A percentile compares a stretch with the other conserved stretches of the same genome.
Evolutionary conservation across 495 filamentous ascomycete genomes (phyloP).

Genomic region (Xylaria scruposa): DNA sequence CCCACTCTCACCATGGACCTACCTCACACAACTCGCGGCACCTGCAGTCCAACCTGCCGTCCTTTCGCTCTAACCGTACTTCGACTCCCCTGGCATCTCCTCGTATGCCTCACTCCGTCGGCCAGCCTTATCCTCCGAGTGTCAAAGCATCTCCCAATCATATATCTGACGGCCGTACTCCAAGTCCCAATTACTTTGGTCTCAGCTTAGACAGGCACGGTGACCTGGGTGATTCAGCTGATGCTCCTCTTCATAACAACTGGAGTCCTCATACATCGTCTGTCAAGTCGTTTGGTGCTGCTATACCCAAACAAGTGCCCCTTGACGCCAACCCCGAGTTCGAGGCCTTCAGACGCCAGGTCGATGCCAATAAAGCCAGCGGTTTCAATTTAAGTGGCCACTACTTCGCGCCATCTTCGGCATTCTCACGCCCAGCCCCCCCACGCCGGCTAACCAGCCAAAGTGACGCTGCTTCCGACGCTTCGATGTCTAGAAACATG

Average conservation of each 20-base stretch:
- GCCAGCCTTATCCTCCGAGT: constrained; percentile 48
- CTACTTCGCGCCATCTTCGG: constrained; percentile 49
- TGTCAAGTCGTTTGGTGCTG: constrained; percentile 69
- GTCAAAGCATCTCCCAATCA: constrained; percentile 45
- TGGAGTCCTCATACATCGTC: constrained; percentile 75
- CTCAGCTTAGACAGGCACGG: constrained; percentile 64
- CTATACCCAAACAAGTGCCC: constrained; percentile 71
- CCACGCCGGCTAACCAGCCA: constrained; percentile 50
- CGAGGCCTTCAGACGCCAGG: constrained; percentile 74
- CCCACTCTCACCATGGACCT: constrained; percentile 44
- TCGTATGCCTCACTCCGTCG: constrained; percentile 50
- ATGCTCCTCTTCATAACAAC: constrained; percentile 64
- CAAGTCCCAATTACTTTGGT: constrained; percentile 86
- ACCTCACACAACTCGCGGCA: constrained; percentile 43
- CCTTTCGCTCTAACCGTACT: constrained; percentile 44
- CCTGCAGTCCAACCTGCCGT: constrained; percentile 48
- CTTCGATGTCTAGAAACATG: constrained; percentile 29
- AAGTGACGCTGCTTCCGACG: constrained; percentile 43
- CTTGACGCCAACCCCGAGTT: constrained; percentile 78
- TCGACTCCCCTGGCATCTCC: constrained; percentile 55
- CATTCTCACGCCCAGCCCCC: constrained; percentile 46
- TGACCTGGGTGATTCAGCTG: constrained; percentile 66
- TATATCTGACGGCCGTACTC: constrained; percentile 48
- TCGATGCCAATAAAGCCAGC: constrained; percentile 62
- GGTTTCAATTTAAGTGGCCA: constrained; percentile 59